phyloP scores from a whole-genome alignment of 805 yeast species.

The Metschnikowia borealis region DNA sequence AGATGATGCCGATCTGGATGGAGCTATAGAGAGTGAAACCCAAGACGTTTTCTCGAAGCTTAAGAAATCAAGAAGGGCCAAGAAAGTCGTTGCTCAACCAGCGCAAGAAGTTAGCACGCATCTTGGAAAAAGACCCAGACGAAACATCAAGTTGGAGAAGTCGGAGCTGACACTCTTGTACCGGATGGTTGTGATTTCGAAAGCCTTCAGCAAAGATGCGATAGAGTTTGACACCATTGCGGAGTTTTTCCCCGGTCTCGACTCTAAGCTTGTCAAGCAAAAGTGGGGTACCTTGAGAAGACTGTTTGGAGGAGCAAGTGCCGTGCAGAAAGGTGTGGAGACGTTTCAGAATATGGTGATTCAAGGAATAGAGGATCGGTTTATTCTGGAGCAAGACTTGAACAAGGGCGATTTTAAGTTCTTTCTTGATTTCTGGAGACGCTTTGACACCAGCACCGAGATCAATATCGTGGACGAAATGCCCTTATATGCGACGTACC shows the following conservation, averaged over 20 bases:
- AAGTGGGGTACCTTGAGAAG: slow-evolving; percentile 71
- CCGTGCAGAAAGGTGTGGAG: slow-evolving; percentile 57
- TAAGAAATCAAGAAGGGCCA: slow-evolving; percentile 14
- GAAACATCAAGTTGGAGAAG: slow-evolving; percentile 29
- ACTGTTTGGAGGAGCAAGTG: slow-evolving; percentile 38
- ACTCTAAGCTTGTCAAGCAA: slow-evolving; percentile 45
- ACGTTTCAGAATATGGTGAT: slow-evolving; percentile 68
- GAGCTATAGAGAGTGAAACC: neutral
- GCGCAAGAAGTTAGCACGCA: slow-evolving; percentile 3
- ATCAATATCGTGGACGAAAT: slow-evolving; percentile 26
- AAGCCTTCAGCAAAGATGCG: slow-evolving; percentile 50
- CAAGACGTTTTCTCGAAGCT: slow-evolving; percentile 10
- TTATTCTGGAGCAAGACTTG: slow-evolving; percentile 47
- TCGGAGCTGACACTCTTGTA: slow-evolving; percentile 53
- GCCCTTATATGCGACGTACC: slow-evolving; percentile 39
- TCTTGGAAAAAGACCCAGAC: slow-evolving; percentile 12
- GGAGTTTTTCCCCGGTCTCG: slow-evolving; percentile 39
- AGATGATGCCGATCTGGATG: slow-evolving; percentile 5
- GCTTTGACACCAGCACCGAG: slow-evolving; percentile 38
- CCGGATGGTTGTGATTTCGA: slow-evolving; percentile 63
- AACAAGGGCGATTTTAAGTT: slow-evolving; percentile 46
- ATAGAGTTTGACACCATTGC: slow-evolving; percentile 68
- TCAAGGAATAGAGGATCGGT: slow-evolving; percentile 53
- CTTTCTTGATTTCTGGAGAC: slow-evolving; percentile 64
- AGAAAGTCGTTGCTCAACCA: slow-evolving; percentile 10